phyloP scores from a whole-genome alignment of 768 basidiomycete species.

The Fomitopsis serialis region DNA sequence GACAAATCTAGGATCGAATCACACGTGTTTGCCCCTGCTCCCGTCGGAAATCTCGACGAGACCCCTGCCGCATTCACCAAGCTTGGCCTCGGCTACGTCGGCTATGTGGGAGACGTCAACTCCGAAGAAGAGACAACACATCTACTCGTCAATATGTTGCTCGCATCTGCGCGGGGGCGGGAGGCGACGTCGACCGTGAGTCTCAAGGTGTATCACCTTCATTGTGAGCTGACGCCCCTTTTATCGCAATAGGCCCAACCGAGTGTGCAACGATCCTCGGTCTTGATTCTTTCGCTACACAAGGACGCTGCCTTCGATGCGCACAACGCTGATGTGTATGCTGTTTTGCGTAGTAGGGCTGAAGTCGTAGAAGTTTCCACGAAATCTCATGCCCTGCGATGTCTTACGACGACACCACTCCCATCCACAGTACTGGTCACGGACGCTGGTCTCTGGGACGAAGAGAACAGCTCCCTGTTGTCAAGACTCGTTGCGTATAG shows the following conservation, averaged over 20 bases:
- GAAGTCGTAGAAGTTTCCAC: neutral
- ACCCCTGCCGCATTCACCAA: slow-evolving; percentile 19
- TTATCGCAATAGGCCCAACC: too few relatives aligned
- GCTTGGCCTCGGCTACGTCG: slow-evolving; percentile 26
- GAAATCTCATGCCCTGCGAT: neutral
- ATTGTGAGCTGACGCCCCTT: too few relatives aligned
- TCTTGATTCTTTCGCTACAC: too few relatives aligned
- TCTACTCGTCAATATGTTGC: slow-evolving; percentile 1
- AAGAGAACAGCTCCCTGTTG: slow-evolving; percentile 1
- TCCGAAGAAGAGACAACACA: slow-evolving; percentile 17
- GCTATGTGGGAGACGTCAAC: slow-evolving; percentile 32
- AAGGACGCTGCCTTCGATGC: too few relatives aligned
- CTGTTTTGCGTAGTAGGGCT: slow-evolving; percentile 1
- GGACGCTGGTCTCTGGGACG: slow-evolving; percentile 28
- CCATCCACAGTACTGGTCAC: slow-evolving; percentile 28
- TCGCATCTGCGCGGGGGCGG: too few relatives aligned
- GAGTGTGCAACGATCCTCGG: too few relatives aligned
- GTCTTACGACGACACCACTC: neutral
- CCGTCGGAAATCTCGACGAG: slow-evolving; percentile 9
- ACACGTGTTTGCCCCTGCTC: slow-evolving; percentile 14
- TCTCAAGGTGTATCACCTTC: too few relatives aligned
- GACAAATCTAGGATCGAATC: slow-evolving; percentile 15
- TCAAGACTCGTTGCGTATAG: slow-evolving; percentile 31
- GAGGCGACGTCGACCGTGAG: too few relatives aligned
- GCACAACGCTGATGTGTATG: too few relatives aligned